Evolutionary conservation across 2,329 filamentous ascomycete species (phyloP).

Genomic region (Tolypocladium nubicola): DNA sequence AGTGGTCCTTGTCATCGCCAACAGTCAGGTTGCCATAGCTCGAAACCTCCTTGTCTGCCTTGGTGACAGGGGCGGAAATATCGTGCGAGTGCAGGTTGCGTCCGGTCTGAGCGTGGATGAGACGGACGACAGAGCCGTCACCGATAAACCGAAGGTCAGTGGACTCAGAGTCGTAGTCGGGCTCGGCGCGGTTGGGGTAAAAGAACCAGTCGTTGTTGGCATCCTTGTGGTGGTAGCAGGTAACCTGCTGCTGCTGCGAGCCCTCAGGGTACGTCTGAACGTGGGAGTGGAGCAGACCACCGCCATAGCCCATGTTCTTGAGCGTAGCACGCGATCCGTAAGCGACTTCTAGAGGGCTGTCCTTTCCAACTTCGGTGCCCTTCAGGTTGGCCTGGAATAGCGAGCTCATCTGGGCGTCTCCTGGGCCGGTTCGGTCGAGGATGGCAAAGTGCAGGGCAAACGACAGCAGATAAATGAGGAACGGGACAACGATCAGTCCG

Average conservation of each 20-base stretch:
- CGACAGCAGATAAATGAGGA: constrained; percentile 88
- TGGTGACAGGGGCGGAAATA: constrained; percentile 79
- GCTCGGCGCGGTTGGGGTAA: constrained; percentile 77
- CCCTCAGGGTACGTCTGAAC: constrained; percentile 93
- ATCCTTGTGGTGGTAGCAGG: constrained; percentile 99
- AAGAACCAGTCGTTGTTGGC: constrained; percentile 99
- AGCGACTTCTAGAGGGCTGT: constrained; percentile 87
- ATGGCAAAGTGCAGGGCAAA: constrained; percentile 94
- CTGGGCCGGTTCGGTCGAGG: constrained; percentile 84
- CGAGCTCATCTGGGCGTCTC: constrained; percentile 99
- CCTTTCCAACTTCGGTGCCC: constrained; percentile 86
- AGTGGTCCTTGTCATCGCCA: constrained; percentile 96
- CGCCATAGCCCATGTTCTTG: constrained; percentile 99
- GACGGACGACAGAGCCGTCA: constrained; percentile 67
- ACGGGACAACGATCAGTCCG: constrained; percentile 78
- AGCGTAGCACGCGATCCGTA: constrained; percentile 82
- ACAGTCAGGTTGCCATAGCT: constrained; percentile 92
- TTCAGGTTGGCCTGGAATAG: constrained; percentile 95
- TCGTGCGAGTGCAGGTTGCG: constrained; percentile 95
- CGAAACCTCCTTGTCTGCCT: constrained; percentile 86
- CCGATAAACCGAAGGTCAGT: constrained; percentile 61
- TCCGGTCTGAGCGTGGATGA: constrained; percentile 91
- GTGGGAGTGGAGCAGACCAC: constrained; percentile 91
- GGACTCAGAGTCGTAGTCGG: constrained; percentile 61
- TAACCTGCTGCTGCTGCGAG: constrained; percentile 89